Evolutionary conservation across 2,329 filamentous ascomycete species (phyloP), one percentile per base, ranked within the genome.

Genomic region (Huntiella decipiens): DNA sequence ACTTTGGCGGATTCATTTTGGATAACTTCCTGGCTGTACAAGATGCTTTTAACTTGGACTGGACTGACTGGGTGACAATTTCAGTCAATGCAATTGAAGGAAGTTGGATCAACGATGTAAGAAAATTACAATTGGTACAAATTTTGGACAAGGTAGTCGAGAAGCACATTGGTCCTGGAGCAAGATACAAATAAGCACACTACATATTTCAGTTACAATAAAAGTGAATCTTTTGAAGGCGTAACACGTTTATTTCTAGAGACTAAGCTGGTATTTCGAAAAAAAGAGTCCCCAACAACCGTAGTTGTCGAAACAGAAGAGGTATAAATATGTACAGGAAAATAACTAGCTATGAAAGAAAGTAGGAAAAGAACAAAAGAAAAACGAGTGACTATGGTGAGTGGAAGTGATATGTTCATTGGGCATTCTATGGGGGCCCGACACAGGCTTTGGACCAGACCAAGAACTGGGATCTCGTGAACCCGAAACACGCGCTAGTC

Each of bases 1-100:
- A 83, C 56, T 86, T 87, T 61, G 79, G 79, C 3, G 77, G 74
- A 0, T 85, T 84, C 58, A 73, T 86, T 45, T 62, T 81, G 44
- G 78, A 82, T 54, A 85, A 85, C 53, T 86, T 56, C 49, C 79
- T 74, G 54, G 77, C 77, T 1, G 77, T 87, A 28, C 80, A 87
- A 58, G 76, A 83, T 37, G 74, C 77, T 1, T 84, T 84, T 57
- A 56, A 62, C 3, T 58, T 87, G 52, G 67, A 59, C 16, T 60
- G 76, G 3, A 59, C 62, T n/a, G 79, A 87, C 45, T 86, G 81
- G 82, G 67, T 63, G 52, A 60, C 56, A 4, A 78, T 87, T 54
- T 74, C 71, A 8, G 65, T 65, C 51, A 71, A 72, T 34, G 67
- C 71, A 15, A 74, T 85, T 8, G 63, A 71, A 50, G 77, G 75